A percentile compares a stretch with the other conserved stretches of the same genome.
Conservation (phyloP, 768 basidiomycete genomes). For the Kondoa subrosea region DNA sequence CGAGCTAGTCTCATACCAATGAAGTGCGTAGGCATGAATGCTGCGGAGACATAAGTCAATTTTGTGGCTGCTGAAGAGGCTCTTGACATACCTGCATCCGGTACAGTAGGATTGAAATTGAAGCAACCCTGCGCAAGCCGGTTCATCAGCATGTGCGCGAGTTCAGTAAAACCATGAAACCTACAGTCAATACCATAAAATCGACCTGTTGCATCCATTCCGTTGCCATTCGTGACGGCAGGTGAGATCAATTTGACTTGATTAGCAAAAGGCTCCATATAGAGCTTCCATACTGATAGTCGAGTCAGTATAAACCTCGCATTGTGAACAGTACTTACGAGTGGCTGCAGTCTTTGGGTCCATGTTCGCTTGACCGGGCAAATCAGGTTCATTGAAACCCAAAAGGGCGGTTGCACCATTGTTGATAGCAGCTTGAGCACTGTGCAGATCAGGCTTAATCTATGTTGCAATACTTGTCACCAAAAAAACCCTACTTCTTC, state of each 20-base stretch:
- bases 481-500: neutral
- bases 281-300: constrained; percentile 11
- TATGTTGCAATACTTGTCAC: neutral
- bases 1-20: constrained; percentile 2
- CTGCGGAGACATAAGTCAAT: no score
- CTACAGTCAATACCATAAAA: neutral
- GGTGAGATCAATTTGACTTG: constrained; percentile 15
- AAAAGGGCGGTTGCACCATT: neutral
- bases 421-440: neutral
- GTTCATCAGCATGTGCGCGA: no score
- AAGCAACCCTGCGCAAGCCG: neutral
- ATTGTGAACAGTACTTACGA: no score
- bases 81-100: no score
- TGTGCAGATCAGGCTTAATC: neutral
- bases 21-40: neutral
- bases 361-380: constrained; percentile 10
- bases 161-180: no score
- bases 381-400: neutral
- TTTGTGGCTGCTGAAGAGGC: no score
- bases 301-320: no score
- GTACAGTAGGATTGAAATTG: neutral
- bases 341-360: neutral
- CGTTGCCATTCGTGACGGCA: constrained; percentile 16
- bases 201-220: neutral
- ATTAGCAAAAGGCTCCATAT: constrained; percentile 16